Base-by-base conservation (phyloP, 140 eudicot species). In the Oenanthe javanica region DNA sequence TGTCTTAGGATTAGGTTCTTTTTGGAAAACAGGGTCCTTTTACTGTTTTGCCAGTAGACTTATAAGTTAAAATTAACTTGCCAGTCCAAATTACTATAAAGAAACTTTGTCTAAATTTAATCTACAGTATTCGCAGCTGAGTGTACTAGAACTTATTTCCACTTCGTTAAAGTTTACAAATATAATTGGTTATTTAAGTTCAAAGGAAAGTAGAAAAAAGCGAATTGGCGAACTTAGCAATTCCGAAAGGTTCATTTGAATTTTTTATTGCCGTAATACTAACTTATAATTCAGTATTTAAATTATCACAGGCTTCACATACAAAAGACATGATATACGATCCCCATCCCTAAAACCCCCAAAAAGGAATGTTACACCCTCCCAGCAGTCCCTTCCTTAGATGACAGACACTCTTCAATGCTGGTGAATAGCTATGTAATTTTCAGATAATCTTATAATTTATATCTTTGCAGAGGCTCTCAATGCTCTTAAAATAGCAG, bases 401-500 rank as follows among this genome's bases (percentile, higher is more conserved):
- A n/a, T 9, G 78, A 21, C 25, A 46, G 42, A 7, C 45, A 11
- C 23, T 46, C 13, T 75, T 48, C 21, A 48, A n/a, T 50, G 54
- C 63, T 25, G 16, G 13, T 49, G 21, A 75, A 15, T 25, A 23
- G 19, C 61, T 48, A 1, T 18, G 15, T 19, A 77, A 54, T 27
- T 54, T 77, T 18, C 16, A 19, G 36, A n/a, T 54, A 36, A 78
- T 75, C 76, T 72, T 81, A 47, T 45, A 55, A 21, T 72, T 77
- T 49, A 54, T 72, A 52, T 66, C 21, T 77, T 75, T 84, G 82
- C 91, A 94, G 99, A 96, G 79, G 99, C 99, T 55, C 93, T 93
- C 83, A 76, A 83, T 72, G 98, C 96, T 79, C 91, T 91, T 67
- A 89, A 84, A 81, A 89, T 91, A 81, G 98, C 97, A 66, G 99